Evolutionary conservation across 2,329 filamentous ascomycete genomes (phyloP).

Genomic region (Ophiostoma montium): DNA sequence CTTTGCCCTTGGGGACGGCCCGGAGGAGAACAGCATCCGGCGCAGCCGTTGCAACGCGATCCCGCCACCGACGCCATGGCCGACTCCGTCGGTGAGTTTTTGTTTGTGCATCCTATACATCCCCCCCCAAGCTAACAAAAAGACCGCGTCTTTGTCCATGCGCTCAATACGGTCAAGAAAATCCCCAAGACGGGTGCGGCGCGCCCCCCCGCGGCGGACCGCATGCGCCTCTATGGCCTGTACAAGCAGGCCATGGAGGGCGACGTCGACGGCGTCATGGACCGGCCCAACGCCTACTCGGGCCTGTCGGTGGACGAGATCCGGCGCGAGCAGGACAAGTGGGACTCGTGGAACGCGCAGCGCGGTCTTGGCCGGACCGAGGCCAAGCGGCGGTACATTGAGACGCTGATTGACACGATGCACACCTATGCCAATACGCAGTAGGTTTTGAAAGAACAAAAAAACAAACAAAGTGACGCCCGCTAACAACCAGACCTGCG

Average conservation of each 20-base stretch:
- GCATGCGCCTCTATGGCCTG: slow-evolving; percentile 86
- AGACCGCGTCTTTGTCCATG: slow-evolving; percentile 99
- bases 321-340: slow-evolving; percentile 51
- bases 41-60: not conserved
- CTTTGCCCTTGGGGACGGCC: not conserved
- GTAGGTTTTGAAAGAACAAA: too few species aligned
- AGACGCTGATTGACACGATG: slow-evolving; percentile 91
- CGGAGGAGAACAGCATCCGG: not conserved
- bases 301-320: slow-evolving; percentile 38
- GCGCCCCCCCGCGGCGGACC: slow-evolving; percentile 71
- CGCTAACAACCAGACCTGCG: slow-evolving; percentile 40
- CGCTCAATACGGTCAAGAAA: slow-evolving; percentile 96
- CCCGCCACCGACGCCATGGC: slow-evolving; percentile 24
- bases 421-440: slow-evolving; percentile 84
- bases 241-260: slow-evolving; percentile 99
- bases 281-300: slow-evolving; percentile 48
- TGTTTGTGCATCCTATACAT: too few species aligned
- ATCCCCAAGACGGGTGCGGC: slow-evolving; percentile 86
- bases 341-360: slow-evolving; percentile 92
- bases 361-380: slow-evolving; percentile 73
- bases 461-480: too few species aligned
- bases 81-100: slow-evolving; percentile 39
- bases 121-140: too few species aligned
- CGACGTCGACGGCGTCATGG: slow-evolving; percentile 88
- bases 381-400: slow-evolving; percentile 87